phyloP scores from a whole-genome alignment of 495 filamentous ascomycete species.

The Hapsidospora chrysogenum region DNA sequence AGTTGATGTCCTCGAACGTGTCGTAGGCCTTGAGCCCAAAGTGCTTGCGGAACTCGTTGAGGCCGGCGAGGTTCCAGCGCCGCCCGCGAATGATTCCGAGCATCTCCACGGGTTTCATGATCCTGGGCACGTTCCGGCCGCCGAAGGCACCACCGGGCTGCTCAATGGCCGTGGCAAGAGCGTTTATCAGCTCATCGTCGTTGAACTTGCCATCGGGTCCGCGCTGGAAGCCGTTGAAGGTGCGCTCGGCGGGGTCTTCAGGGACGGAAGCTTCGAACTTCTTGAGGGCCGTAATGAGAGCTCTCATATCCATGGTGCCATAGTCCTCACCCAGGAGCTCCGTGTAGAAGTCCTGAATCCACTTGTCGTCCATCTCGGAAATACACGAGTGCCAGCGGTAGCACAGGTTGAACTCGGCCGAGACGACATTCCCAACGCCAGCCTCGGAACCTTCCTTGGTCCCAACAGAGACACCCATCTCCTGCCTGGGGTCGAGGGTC shows the following conservation, averaged over 20 bases:
- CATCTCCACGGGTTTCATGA: constrained; percentile 63
- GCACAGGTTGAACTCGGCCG: constrained; percentile 51
- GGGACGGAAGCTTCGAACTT: constrained; percentile 41
- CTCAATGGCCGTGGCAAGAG: constrained; percentile 49
- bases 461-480: constrained; percentile 35
- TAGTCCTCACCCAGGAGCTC: constrained; percentile 47
- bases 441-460: constrained; percentile 34
- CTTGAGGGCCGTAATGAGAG: constrained; percentile 42
- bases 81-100: constrained; percentile 75
- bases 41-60: constrained; percentile 79
- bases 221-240: constrained; percentile 46
- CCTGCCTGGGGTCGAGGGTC: constrained; percentile 58
- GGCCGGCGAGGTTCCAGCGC: constrained; percentile 62
- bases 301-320: constrained; percentile 27
- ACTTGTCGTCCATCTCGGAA: constrained; percentile 53
- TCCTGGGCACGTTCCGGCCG: constrained; percentile 53
- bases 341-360: constrained; percentile 50
- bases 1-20: constrained; percentile 75
- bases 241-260: constrained; percentile 43
- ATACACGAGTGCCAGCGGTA: constrained; percentile 73
- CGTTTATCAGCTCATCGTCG: constrained; percentile 53
- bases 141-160: constrained; percentile 48
- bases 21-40: constrained; percentile 60
- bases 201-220: constrained; percentile 39
- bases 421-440: constrained; percentile 60